Conservation (phyloP, 371 early-diverging fungal species). For the Syncephalastrum racemosum region DNA sequence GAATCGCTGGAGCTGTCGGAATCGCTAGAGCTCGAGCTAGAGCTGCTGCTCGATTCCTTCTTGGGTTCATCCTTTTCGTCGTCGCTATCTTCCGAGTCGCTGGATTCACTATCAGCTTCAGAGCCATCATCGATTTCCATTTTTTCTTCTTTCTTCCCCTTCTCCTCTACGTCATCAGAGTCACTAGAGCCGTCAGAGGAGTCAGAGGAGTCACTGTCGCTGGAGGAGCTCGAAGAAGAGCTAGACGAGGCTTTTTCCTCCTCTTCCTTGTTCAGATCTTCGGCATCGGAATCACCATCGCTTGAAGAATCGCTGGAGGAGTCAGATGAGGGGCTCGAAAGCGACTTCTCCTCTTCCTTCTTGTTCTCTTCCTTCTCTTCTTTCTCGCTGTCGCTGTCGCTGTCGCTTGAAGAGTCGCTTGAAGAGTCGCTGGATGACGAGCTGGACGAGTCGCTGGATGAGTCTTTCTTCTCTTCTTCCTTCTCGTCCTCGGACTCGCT, state of each 20-base stretch:
- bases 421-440: constrained; percentile 11
- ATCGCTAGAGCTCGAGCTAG: constrained; percentile 7
- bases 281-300: constrained; percentile 18
- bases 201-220: no score
- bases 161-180: not conserved
- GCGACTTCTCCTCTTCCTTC: constrained; percentile 7
- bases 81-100: constrained; percentile 23
- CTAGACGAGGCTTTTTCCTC: constrained; percentile 7
- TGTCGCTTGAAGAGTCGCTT: constrained; percentile 13
- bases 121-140: no score
- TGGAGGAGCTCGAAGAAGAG: constrained; percentile 13
- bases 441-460: constrained; percentile 7
- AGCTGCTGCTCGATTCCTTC: constrained; percentile 7
- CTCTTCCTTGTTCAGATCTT: constrained; percentile 22
- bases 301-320: constrained; percentile 4
- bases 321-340: not conserved
- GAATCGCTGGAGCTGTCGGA: constrained; percentile 12
- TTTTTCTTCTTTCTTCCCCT: no score
- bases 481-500: constrained; percentile 19
- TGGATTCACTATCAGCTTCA: constrained; percentile 17
- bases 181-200: no score
- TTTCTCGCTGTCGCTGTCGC: constrained; percentile 17
- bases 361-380: not conserved
- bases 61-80: constrained; percentile 17
- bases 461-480: constrained; percentile 15